A percentile compares a stretch with the other conserved stretches of the same genome.
phyloP scores from a whole-genome alignment of 768 basidiomycete genomes.

The Arthromyces matolae region DNA sequence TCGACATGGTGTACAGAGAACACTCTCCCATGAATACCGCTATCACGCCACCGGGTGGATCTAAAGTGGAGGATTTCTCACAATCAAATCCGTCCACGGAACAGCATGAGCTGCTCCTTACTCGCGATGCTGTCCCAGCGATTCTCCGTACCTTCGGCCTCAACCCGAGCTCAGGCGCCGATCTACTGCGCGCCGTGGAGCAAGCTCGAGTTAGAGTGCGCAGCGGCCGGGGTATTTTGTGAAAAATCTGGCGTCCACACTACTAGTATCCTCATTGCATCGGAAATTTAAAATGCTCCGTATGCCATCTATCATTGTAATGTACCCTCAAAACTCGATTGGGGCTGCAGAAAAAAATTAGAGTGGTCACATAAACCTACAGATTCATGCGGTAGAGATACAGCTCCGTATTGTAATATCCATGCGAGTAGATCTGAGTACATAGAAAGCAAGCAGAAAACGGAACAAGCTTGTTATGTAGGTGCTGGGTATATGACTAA shows the following conservation, averaged over 20 bases:
- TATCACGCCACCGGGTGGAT: neutral
- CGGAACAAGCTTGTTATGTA: too few species aligned
- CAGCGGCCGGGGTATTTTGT: constrained; percentile 16
- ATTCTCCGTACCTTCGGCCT: constrained; percentile 47
- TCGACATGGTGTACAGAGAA: constrained; percentile 55
- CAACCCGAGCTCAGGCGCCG: constrained; percentile 38
- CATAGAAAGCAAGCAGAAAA: too few species aligned
- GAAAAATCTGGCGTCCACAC: neutral
- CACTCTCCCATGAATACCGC: constrained; percentile 12
- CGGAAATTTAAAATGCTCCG: neutral
- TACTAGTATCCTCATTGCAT: neutral
- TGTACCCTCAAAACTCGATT: neutral
- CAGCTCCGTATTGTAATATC: too few species aligned
- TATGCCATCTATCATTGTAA: neutral
- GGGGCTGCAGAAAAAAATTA: too few species aligned
- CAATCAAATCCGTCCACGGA: constrained; percentile 5
- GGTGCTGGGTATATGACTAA: neutral
- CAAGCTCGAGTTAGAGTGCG: constrained; percentile 43
- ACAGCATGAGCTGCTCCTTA: constrained; percentile 41
- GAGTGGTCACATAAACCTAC: too few species aligned
- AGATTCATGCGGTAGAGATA: too few species aligned
- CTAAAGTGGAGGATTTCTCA: neutral
- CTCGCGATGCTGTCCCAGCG: constrained; percentile 48
- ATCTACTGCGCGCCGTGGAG: constrained; percentile 62
- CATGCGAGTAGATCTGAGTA: neutral